phyloP scores from a whole-genome alignment of 805 yeast species.

The Ogataea salicorniae region DNA sequence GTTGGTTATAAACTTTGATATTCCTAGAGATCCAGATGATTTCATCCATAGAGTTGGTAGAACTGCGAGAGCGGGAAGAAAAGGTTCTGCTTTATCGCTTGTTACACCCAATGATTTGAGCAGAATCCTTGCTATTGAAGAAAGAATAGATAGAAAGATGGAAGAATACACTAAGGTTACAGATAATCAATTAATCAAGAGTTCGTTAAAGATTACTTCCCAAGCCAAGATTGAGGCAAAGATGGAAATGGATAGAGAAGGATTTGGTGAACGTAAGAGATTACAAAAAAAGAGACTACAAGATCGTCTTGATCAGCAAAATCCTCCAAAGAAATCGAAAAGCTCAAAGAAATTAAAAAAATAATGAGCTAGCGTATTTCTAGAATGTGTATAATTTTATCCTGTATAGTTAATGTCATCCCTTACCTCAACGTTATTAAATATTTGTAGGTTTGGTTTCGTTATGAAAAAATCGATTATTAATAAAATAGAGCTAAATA shows the following conservation, averaged over 20 bases:
- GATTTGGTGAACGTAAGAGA: slow-evolving; percentile 62
- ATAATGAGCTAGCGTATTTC: background rate
- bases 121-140: slow-evolving; percentile 81
- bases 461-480: no score
- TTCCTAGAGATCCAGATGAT: slow-evolving; percentile 81
- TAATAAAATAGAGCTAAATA: background rate
- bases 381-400: no score
- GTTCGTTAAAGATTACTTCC: slow-evolving; percentile 63
- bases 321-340: slow-evolving; percentile 1
- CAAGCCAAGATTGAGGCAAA: slow-evolving; percentile 85
- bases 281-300: slow-evolving; percentile 16
- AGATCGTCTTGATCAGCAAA: slow-evolving; percentile 1
- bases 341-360: background rate
- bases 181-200: slow-evolving; percentile 73
- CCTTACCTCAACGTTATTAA: no score
- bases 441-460: no score
- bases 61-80: slow-evolving; percentile 95
- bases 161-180: slow-evolving; percentile 62
- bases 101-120: slow-evolving; percentile 82
- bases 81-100: slow-evolving; percentile 77
- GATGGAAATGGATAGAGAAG: slow-evolving; percentile 90
- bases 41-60: slow-evolving; percentile 89
- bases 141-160: slow-evolving; percentile 75
- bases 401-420: no score
- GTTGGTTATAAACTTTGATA: slow-evolving; percentile 70